Conservation (phyloP, 2,329 filamentous ascomycete species). For the Nemania diffusa region DNA sequence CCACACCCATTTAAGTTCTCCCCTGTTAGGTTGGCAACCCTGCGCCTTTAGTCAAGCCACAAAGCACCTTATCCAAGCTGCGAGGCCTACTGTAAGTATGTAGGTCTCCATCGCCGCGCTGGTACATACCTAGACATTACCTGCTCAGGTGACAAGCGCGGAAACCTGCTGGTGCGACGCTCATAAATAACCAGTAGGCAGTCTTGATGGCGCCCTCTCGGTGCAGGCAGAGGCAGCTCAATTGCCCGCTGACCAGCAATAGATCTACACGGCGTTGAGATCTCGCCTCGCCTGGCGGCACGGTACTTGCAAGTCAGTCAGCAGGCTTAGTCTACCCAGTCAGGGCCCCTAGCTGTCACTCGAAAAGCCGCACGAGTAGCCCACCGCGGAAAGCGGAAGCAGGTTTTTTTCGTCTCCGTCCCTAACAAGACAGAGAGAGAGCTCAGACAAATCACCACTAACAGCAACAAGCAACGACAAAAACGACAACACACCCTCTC, state of each 20-base stretch:
- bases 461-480: not conserved
- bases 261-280: not conserved
- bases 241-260: not conserved
- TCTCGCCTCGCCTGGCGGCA: slow-evolving; percentile 7
- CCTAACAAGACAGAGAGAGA: not conserved
- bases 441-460: not conserved
- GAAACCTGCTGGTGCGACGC: not conserved
- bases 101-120: not conserved
- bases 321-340: not conserved
- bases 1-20: slow-evolving; percentile 6
- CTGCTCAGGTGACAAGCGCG: not conserved
- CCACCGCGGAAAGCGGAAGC: slow-evolving; percentile 18
- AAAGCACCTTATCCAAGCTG: not conserved
- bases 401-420: not conserved
- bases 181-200: not conserved
- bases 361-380: not conserved
- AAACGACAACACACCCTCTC: not conserved
- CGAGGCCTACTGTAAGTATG: too few relatives aligned
- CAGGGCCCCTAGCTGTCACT: not conserved
- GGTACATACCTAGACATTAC: not conserved
- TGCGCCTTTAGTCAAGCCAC: not conserved
- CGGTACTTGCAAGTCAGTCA: slow-evolving; percentile 5
- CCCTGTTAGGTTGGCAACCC: not conserved
- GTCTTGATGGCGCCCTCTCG: not conserved
- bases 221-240: not conserved